phyloP scores from a whole-genome alignment of 768 basidiomycete genomes.

The Termitomyces sp. region DNA sequence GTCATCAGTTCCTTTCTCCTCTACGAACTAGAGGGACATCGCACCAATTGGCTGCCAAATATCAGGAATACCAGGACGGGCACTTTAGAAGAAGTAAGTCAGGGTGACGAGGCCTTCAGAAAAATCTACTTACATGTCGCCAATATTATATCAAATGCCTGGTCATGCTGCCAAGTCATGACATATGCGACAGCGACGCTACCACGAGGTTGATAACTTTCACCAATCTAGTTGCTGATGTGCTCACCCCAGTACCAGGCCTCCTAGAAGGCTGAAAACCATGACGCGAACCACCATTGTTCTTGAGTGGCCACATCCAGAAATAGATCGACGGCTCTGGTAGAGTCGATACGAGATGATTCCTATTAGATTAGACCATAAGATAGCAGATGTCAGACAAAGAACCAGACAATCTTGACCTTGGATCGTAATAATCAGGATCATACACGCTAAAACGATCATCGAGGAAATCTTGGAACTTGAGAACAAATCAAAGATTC shows the following conservation, averaged over 20 bases:
- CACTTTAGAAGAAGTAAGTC: constrained; percentile 9
- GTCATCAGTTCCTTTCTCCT: background rate
- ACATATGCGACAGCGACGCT: constrained; percentile 19
- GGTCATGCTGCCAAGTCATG: constrained; percentile 15
- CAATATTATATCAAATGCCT: constrained; percentile 19
- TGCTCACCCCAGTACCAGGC: constrained; percentile 21
- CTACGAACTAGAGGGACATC: background rate
- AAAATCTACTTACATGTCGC: constrained; percentile 14
- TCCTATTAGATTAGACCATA: constrained; percentile 5
- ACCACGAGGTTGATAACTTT: background rate
- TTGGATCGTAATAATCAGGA: constrained; percentile 18
- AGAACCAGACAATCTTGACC: constrained; percentile 6
- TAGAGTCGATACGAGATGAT: constrained; percentile 20
- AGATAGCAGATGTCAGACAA: background rate
- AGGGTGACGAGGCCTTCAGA: background rate
- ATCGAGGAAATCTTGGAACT: constrained; percentile 24
- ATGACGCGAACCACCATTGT: constrained; percentile 24
- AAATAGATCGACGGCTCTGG: constrained; percentile 13
- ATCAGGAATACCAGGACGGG: constrained; percentile 19
- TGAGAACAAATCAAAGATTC: background rate
- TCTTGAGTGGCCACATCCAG: constrained; percentile 10
- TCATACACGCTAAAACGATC: constrained; percentile 16
- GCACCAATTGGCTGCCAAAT: constrained; percentile 20
- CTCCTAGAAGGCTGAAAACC: constrained; percentile 23
- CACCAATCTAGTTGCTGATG: background rate